A percentile compares a stretch with the other conserved stretches of the same genome.
Evolutionary conservation across 805 yeast genomes (phyloP).

Genomic region (Danielia reshetovae): DNA sequence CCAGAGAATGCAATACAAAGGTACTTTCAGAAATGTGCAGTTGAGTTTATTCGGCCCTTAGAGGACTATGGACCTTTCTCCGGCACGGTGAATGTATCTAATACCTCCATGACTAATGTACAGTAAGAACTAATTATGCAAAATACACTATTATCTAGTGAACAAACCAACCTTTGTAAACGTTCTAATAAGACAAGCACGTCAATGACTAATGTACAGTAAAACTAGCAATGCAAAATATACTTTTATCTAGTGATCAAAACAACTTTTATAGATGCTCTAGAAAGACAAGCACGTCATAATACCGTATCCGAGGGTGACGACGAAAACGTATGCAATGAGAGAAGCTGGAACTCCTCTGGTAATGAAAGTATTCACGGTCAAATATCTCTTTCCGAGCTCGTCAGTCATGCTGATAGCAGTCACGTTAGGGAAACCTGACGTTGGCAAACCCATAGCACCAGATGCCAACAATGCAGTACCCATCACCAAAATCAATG

Average conservation of each 20-base stretch:
- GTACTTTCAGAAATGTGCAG: conserved; percentile 28
- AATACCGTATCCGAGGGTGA: conserved; percentile 39
- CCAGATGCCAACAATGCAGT: conserved; percentile 39
- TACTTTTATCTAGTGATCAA: neutral
- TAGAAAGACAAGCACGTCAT: conserved; percentile 21
- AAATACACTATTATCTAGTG: neutral
- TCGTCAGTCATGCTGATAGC: conserved; percentile 43
- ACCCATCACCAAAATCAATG: conserved; percentile 38
- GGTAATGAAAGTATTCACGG: conserved; percentile 39
- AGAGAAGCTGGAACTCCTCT: conserved; percentile 41
- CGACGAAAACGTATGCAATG: conserved; percentile 31
- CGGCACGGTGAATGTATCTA: no score
- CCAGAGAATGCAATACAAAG: conserved; percentile 25
- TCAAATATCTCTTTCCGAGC: conserved; percentile 36
- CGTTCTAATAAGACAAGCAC: no score
- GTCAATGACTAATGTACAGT: neutral
- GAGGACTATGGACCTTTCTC: no score
- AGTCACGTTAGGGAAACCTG: conserved; percentile 43
- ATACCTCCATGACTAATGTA: neutral
- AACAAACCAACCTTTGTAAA: no score
- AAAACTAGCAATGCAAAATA: neutral
- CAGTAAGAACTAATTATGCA: neutral
- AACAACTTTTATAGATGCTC: no score
- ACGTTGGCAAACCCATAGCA: conserved; percentile 45
- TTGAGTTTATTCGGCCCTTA: conserved; percentile 31